Conservation (phyloP, 2,329 filamentous ascomycete genomes). For the Diaporthe caulivora region DNA sequence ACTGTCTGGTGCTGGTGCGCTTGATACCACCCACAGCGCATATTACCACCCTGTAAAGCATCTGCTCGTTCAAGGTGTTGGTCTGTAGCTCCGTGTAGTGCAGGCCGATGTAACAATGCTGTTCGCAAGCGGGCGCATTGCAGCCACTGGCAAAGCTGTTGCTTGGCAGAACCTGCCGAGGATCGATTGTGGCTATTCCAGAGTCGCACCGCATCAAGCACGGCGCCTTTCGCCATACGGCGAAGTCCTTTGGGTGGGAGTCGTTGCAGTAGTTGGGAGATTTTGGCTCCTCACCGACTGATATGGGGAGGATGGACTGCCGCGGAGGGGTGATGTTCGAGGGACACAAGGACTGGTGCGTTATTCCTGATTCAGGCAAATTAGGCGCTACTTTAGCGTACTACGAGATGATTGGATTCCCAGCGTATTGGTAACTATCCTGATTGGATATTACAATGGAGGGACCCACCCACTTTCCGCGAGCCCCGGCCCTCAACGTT, state of each 20-base stretch:
- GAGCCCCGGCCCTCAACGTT: neutral
- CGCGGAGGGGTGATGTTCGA: conserved; percentile 15
- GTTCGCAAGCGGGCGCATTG: neutral
- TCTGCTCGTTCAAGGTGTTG: neutral
- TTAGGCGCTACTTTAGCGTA: conserved; percentile 34
- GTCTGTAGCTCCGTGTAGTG: neutral
- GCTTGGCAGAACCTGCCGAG: neutral
- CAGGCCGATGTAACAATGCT: neutral
- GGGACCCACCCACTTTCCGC: conserved; percentile 7
- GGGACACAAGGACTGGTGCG: conserved; percentile 30
- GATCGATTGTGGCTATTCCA: neutral
- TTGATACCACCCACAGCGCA: neutral
- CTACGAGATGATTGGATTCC: conserved; percentile 27
- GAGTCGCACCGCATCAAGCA: conserved; percentile 1
- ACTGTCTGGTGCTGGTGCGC: neutral
- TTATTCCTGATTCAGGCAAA: conserved; percentile 32
- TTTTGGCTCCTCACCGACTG: conserved; percentile 18
- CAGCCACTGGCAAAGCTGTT: neutral
- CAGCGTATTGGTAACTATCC: conserved; percentile 36
- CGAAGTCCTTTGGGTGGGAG: conserved; percentile 8
- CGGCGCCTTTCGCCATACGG: neutral
- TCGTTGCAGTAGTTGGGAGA: neutral
- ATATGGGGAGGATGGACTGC: conserved; percentile 23
- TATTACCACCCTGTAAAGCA: neutral
- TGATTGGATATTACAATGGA: neutral